phyloP scores from a whole-genome alignment of 2,329 filamentous ascomycete genomes.

The Lachnellula cervina region DNA sequence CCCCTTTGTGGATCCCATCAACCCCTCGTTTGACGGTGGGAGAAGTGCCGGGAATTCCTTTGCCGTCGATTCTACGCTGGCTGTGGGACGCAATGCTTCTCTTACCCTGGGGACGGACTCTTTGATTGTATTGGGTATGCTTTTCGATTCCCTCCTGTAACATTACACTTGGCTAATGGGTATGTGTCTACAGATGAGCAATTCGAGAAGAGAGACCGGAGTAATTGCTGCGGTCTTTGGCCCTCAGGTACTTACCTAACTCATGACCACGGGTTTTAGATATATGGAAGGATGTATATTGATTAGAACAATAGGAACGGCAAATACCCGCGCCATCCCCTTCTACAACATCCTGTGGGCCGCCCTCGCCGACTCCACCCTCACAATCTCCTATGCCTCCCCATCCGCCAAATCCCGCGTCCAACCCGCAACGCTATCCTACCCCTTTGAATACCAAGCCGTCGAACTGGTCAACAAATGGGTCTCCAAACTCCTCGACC shows the following conservation, averaged over 20 bases:
- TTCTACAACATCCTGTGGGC: constrained; percentile 85
- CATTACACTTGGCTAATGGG: not conserved
- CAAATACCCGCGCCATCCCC: constrained; percentile 52
- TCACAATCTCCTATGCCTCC: constrained; percentile 70
- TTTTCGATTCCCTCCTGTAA: not conserved
- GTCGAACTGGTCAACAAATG: constrained; percentile 42
- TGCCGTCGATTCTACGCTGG: constrained; percentile 41
- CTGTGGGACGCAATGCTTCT: constrained; percentile 52
- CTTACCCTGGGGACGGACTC: constrained; percentile 57
- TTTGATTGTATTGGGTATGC: constrained; percentile 52
- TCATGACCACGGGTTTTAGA: constrained; percentile 3
- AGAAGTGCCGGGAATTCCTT: constrained; percentile 31
- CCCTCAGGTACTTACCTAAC: constrained; percentile 39
- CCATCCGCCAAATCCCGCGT: constrained; percentile 55
- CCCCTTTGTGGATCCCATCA: constrained; percentile 34
- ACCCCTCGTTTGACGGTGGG: constrained; percentile 25
- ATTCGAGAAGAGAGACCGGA: constrained; percentile 42
- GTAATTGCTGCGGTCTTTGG: constrained; percentile 52
- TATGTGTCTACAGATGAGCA: constrained; percentile 44
- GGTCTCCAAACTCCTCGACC: constrained; percentile 58
- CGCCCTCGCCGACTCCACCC: constrained; percentile 52
- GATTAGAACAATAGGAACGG: constrained; percentile 18
- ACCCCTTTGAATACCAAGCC: constrained; percentile 43
- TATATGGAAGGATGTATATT: too few species aligned
- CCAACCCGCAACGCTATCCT: constrained; percentile 55